Percentiles rank a stretch among this genome's conserved stretches.
Evolutionary conservation across 176 grass and related monocot genomes (phyloP).

Genomic region (Phragmites australis): DNA sequence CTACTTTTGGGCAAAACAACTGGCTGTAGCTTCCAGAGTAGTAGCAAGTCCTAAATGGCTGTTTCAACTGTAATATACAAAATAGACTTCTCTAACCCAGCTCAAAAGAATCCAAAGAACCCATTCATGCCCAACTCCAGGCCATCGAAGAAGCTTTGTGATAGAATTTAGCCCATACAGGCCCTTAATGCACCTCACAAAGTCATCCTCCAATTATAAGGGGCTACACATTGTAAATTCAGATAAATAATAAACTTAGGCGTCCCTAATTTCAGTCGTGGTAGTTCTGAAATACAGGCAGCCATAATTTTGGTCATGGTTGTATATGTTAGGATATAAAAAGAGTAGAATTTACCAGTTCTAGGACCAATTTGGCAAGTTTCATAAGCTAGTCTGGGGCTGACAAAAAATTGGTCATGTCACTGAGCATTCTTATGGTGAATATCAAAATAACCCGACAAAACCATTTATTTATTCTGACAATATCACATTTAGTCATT

Average conservation of each 20-base stretch:
- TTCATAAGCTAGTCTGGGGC: constrained; percentile 11
- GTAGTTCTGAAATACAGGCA: not conserved
- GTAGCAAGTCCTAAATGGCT: not conserved
- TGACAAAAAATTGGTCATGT: not conserved
- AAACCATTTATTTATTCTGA: not conserved
- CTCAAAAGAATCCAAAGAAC: not conserved
- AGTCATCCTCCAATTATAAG: not conserved
- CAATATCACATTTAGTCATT: not conserved
- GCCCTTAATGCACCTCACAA: too few relatives aligned
- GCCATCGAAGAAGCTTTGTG: too few relatives aligned
- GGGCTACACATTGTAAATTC: not conserved
- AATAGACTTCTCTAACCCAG: constrained; percentile 1
- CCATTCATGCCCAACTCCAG: too few relatives aligned
- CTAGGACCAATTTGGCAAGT: not conserved
- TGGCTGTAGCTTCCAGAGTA: not conserved
- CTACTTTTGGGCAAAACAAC: constrained; percentile 6
- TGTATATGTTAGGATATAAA: not conserved
- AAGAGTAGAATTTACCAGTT: not conserved
- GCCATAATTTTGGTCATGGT: not conserved
- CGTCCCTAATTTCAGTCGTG: not conserved
- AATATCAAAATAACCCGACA: not conserved
- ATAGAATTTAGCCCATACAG: too few relatives aligned
- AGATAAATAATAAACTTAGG: constrained; percentile 9
- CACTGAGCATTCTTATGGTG: not conserved
- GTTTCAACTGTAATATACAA: not conserved